A percentile compares a stretch with the other conserved stretches of the same genome.
These are phyloP conservation scores for Pyrrhoderma noxium DNA, from an alignment of 1,284 basidiomycete species.

Conservation along the genomic window DNA sequence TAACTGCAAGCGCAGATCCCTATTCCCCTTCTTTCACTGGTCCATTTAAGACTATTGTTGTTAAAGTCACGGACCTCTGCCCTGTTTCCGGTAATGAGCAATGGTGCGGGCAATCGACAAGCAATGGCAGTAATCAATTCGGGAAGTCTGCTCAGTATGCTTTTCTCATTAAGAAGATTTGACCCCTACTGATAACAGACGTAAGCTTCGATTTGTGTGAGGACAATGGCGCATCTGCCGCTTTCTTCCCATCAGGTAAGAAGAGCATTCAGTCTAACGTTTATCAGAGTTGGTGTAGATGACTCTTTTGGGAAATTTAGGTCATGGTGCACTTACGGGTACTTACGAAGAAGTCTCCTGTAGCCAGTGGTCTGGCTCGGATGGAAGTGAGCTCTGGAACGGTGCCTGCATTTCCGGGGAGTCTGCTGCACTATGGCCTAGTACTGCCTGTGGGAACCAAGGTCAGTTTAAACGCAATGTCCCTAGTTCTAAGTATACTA, in stretches of 20 bases:
- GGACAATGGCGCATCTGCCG: slow-evolving; percentile 43
- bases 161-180: neutral
- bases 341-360: slow-evolving; percentile 17
- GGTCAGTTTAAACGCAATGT: neutral
- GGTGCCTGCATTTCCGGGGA: slow-evolving; percentile 17
- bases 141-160: slow-evolving; percentile 43
- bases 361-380: slow-evolving; percentile 18
- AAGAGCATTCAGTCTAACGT: slow-evolving; percentile 1
- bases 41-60: slow-evolving; percentile 47
- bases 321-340: slow-evolving; percentile 17
- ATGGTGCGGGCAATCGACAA: slow-evolving; percentile 47
- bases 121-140: slow-evolving; percentile 37
- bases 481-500: too few species aligned
- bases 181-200: slow-evolving; percentile 1
- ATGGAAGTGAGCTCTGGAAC: slow-evolving; percentile 14
- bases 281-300: neutral
- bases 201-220: slow-evolving; percentile 52
- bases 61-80: slow-evolving; percentile 50
- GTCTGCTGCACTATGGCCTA: slow-evolving; percentile 16
- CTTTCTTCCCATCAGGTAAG: slow-evolving; percentile 47
- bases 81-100: slow-evolving; percentile 42
- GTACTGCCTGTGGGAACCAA: slow-evolving; percentile 17
- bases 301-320: neutral
- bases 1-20: slow-evolving; percentile 46
- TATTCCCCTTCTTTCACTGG: slow-evolving; percentile 44